These are phyloP conservation scores for Stropharia rugosoannulata DNA, from an alignment of 768 basidiomycete species.

Conservation along the genomic window DNA sequence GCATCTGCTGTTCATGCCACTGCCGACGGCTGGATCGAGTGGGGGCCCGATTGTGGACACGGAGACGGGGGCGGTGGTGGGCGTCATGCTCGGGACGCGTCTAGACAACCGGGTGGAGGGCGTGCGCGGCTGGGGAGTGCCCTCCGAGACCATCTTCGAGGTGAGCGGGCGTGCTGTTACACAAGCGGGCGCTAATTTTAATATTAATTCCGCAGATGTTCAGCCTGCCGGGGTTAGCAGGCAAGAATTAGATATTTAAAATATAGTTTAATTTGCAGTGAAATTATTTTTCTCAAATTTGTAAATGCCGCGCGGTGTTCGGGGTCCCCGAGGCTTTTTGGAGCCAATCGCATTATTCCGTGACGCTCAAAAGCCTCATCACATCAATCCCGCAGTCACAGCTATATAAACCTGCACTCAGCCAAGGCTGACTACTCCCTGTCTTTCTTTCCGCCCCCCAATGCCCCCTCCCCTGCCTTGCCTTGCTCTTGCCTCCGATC, in stretches of 20 bases:
- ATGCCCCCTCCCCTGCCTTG: slow-evolving; percentile 6
- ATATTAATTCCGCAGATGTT: slow-evolving; percentile 52
- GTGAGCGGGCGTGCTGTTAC: slow-evolving; percentile 24
- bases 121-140: slow-evolving; percentile 58
- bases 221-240: slow-evolving; percentile 44
- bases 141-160: slow-evolving; percentile 64
- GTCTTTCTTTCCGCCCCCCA: slow-evolving; percentile 6
- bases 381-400: slow-evolving; percentile 25
- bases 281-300: slow-evolving; percentile 11
- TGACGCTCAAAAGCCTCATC: slow-evolving; percentile 46
- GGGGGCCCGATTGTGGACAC: slow-evolving; percentile 69
- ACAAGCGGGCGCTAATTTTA: background rate
- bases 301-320: slow-evolving; percentile 31
- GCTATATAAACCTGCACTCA: slow-evolving; percentile 24
- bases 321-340: slow-evolving; percentile 24
- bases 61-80: slow-evolving; percentile 61
- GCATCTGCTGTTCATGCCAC: slow-evolving; percentile 50
- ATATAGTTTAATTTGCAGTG: background rate
- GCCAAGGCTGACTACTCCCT: background rate
- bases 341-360: slow-evolving; percentile 49
- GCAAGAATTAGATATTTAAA: slow-evolving; percentile 22
- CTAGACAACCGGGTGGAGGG: slow-evolving; percentile 58
- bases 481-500: background rate
- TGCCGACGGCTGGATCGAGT: slow-evolving; percentile 64
- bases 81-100: slow-evolving; percentile 59